Base-by-base conservation (phyloP, 768 basidiomycete species). In the Steccherinum ochraceum region DNA sequence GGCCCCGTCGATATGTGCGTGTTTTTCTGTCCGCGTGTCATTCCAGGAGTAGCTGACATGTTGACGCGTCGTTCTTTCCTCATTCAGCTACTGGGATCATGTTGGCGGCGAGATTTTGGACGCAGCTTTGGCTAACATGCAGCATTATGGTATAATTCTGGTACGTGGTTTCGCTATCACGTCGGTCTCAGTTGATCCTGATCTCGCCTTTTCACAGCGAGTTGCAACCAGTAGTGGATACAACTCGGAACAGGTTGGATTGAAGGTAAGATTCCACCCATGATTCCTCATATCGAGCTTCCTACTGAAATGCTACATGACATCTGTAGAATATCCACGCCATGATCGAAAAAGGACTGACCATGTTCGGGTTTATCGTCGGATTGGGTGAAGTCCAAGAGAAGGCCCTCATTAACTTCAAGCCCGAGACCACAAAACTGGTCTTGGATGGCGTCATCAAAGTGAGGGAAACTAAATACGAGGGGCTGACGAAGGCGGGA, bases 31-130 rank as follows among this genome's bases (percentile, higher is more conserved):
- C n/a, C n/a, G n/a, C n/a, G n/a, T n/a, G n/a, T n/a, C n/a, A n/a
- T n/a, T n/a, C n/a, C n/a, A n/a, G n/a, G n/a, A n/a, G n/a, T n/a
- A n/a, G n/a, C n/a, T n/a, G n/a, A n/a, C n/a, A n/a, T n/a, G n/a
- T n/a, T n/a, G n/a, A 52, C 18, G 12, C 3, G 5, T 19, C 23
- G n/a, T 13, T n/a, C n/a, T n/a, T n/a, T n/a, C n/a, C n/a, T n/a
- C n/a, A n/a, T n/a, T n/a, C 26, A 64, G 64, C 25, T 64, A 57
- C 54, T 67, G 60, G 63, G 66, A 67, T 50, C 58, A 61, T 43
- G 64, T 65, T 23, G 66, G 66, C 25, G 58, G 61, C 13, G 52
- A 59, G 45, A 61, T 55, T 7, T 55, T 67, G 12, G 65, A 67
- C 24, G 51, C 59, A 2, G 61, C 61, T 5, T 48, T 63, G 5